These are phyloP conservation scores for Pyricularia pennisetigena DNA, from an alignment of 2,329 filamentous ascomycete genomes.

Conservation along the genomic window DNA sequence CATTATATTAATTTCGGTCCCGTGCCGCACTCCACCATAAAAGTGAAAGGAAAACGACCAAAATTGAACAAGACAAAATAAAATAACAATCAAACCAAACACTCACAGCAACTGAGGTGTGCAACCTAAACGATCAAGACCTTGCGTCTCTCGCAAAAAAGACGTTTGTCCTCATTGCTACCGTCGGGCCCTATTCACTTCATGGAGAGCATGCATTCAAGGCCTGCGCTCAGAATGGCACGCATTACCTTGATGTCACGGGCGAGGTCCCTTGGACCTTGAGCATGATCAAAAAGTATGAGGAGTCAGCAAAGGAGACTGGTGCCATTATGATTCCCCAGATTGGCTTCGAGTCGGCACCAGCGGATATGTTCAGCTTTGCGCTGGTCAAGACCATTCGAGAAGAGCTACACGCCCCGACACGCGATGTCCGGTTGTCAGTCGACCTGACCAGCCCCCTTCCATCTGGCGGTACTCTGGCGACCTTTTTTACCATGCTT, in stretches of 20 bases:
- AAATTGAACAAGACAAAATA: no score
- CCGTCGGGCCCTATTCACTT: slow-evolving; percentile 47
- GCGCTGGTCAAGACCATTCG: slow-evolving; percentile 40
- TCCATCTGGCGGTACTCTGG: slow-evolving; percentile 58
- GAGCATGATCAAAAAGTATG: slow-evolving; percentile 52
- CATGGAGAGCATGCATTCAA: slow-evolving; percentile 50
- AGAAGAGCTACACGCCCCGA: slow-evolving; percentile 35
- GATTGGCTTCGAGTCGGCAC: slow-evolving; percentile 51
- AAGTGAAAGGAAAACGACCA: not conserved
- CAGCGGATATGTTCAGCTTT: slow-evolving; percentile 49
- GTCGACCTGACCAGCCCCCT: slow-evolving; percentile 29
- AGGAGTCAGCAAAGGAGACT: slow-evolving; percentile 36
- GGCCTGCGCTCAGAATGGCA: slow-evolving; percentile 52
- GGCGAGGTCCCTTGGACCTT: slow-evolving; percentile 49
- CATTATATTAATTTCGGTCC: no score
- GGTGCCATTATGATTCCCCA: slow-evolving; percentile 54
- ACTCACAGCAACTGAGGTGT: slow-evolving; percentile 40
- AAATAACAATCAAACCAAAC: no score
- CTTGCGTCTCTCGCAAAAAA: slow-evolving; percentile 42
- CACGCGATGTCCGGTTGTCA: slow-evolving; percentile 43
- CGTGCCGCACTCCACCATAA: no score
- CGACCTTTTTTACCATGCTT: slow-evolving; percentile 52
- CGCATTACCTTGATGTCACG: slow-evolving; percentile 55
- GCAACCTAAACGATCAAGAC: slow-evolving; percentile 33
- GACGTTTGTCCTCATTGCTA: slow-evolving; percentile 44